Evolutionary conservation across 2,329 filamentous ascomycete species (phyloP), one percentile per base, ranked within the genome.

Genomic region (Nemania abortiva): DNA sequence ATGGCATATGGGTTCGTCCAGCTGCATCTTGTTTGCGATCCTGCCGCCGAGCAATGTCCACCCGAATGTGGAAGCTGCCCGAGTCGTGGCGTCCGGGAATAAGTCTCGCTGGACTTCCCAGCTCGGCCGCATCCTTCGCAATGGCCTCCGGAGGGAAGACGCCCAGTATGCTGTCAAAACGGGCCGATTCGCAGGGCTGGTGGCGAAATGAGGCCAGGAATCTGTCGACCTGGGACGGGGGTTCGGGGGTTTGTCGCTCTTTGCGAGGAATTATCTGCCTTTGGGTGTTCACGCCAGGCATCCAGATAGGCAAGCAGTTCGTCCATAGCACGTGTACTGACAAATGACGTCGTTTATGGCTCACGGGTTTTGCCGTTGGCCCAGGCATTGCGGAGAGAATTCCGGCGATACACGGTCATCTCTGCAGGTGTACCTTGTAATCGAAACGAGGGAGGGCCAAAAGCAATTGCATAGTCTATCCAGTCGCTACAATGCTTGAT

Each of bases 31-130:
- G 42, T 3, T 47, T 47, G 20, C 9, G 42, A 18, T 18, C 42
- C 42, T 47, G 18, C 39, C 15, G 18, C 39, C 39, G 37, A 39
- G 37, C 37, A 45, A 45, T 20, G 42, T 47, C n/a, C 42, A 18
- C n/a, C 15, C 42, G 49, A 52, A 52, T 52, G 49, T 6, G 49
- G 49, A 29, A 52, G 49, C 49, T 52, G 49, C 13, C 49, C 24
- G 13, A 6, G 22, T 3, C 49, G 49, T 52, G 49, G 24, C 49
- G 24, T 52, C 22, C 49, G 49, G 49, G 49, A 52, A 52, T 52
- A 52, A 52, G 24, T 13, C 11, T 52, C 24, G 6, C 15, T 47
- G 18, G n/a, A 6, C 18, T 10, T 47, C 6, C 42, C 42, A 47
- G 42, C 42, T 20, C 18, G n/a, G 13, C 42, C 11, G n/a, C 42